Base-by-base conservation (phyloP, 116 monocot genomes). In the Zostera marina region DNA sequence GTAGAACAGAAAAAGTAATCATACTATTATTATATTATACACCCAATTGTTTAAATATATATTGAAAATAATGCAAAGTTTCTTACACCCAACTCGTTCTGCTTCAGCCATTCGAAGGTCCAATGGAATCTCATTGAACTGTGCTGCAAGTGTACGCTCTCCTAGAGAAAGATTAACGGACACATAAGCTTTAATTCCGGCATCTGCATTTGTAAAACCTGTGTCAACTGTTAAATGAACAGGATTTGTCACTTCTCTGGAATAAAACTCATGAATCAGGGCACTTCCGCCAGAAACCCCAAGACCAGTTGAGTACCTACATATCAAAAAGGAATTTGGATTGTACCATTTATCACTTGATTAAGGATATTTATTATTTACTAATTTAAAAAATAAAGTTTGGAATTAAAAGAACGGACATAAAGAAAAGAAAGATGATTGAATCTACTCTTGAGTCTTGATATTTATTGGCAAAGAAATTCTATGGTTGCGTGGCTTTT, bases 201-300 rank as follows among this genome's bases (percentile, higher is more conserved):
- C 80, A 45, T 96, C 85, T 32, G 85, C 89, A 72, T 79, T 82
- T 43, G 38, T 77, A 70, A 96, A 89, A 14, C 85, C 72, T 45
- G 89, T 96, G 58, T 96, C 96, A 17, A 96, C 85, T 23, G 89
- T 96, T 41, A 96, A 72, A 74, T 96, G 96, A 58, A 96, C 60
- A 58, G 96, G 81, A 56, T 85, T 88, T 64, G 77, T 45, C 7
- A 80, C 70, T 71, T 96, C 96, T 60, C 72, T 80, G 44, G 80
- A 77, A 66, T 89, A 96, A 64, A 96, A 96, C 0, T 96, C 85
- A 74, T 96, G 96, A 59, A 96, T 96, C 42, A 96, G 49, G 32
- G 85, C 54, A 74, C 96, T 96, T n/a, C 85, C 80, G 1, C 78
- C 96, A 10, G 96, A 80, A 59, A 96, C 82, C 62, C 80, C 96